phyloP scores from a whole-genome alignment of 257 asterid species.

The Galeopsis tetrahit region DNA sequence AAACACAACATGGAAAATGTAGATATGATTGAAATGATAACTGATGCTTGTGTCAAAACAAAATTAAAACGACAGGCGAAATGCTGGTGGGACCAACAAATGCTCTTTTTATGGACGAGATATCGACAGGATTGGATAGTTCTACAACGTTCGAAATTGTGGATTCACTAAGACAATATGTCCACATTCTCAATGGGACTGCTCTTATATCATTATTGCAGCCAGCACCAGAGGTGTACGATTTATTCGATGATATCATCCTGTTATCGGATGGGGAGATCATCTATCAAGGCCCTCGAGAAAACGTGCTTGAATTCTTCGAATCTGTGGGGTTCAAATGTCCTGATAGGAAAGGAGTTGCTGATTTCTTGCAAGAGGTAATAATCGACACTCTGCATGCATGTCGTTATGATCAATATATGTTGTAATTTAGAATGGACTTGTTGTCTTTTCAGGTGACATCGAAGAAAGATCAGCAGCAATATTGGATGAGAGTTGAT shows the following conservation, averaged over 20 bases:
- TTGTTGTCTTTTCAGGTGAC: slow-evolving; percentile 26
- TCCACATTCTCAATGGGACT: slow-evolving; percentile 57
- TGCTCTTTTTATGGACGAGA: slow-evolving; percentile 69
- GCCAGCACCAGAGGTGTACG: slow-evolving; percentile 61
- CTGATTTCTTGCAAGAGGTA: slow-evolving; percentile 69
- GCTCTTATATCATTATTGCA: slow-evolving; percentile 56
- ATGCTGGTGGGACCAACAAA: slow-evolving; percentile 62
- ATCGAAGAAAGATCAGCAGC: slow-evolving; percentile 56
- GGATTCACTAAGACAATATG: slow-evolving; percentile 46
- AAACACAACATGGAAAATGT: not conserved
- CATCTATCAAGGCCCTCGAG: slow-evolving; percentile 59
- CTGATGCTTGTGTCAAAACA: not conserved
- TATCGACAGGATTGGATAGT: slow-evolving; percentile 63
- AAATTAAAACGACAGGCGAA: slow-evolving; percentile 42
- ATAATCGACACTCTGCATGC: not conserved
- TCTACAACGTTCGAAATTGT: slow-evolving; percentile 55
- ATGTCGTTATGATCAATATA: not conserved
- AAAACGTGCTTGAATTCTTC: slow-evolving; percentile 52
- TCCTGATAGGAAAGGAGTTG: slow-evolving; percentile 60
- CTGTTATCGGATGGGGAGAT: slow-evolving; percentile 50
- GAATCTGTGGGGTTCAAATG: slow-evolving; percentile 52
- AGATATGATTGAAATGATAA: not conserved
- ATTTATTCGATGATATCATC: slow-evolving; percentile 54
- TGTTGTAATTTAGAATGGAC: not conserved
- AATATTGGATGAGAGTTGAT: slow-evolving; percentile 45